Evolutionary conservation across 805 yeast genomes (phyloP).

Genomic region (Zygosaccharomyces kombuchaensis): DNA sequence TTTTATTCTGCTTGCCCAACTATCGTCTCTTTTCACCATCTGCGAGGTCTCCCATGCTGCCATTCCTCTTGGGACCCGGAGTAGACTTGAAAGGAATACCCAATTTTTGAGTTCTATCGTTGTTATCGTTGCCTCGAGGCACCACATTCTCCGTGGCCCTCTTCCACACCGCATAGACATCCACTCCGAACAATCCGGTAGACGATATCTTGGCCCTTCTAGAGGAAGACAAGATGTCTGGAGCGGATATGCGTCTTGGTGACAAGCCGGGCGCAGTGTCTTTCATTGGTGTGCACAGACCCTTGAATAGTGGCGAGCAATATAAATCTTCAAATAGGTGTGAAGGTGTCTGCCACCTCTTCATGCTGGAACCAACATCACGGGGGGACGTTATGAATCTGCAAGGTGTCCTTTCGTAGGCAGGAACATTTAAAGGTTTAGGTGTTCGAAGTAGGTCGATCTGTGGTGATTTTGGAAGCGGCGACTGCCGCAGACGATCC

Average conservation of each 20-base stretch:
- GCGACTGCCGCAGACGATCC: slow-evolving; percentile 11
- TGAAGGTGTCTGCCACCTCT: slow-evolving; percentile 35
- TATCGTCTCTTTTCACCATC: slow-evolving; percentile 6
- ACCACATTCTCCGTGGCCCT: slow-evolving; percentile 25
- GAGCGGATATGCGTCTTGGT: slow-evolving; percentile 15
- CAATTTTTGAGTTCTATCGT: slow-evolving; percentile 9
- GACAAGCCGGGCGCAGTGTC: slow-evolving; percentile 21
- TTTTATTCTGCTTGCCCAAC: neutral
- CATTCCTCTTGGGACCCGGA: slow-evolving; percentile 4
- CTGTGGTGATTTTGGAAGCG: slow-evolving; percentile 9
- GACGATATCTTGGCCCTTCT: slow-evolving; percentile 26
- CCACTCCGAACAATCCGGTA: slow-evolving; percentile 34
- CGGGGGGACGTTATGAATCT: slow-evolving; percentile 24
- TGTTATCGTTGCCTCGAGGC: neutral
- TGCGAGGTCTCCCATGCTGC: slow-evolving; percentile 1
- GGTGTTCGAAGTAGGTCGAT: slow-evolving; percentile 23
- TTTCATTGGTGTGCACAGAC: slow-evolving; percentile 21
- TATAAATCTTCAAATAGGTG: slow-evolving; percentile 33
- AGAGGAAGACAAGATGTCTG: slow-evolving; percentile 8
- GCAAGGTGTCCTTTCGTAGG: slow-evolving; percentile 24
- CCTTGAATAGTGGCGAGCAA: slow-evolving; percentile 32
- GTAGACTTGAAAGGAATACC: slow-evolving; percentile 14
- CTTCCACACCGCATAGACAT: slow-evolving; percentile 35
- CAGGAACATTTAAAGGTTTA: slow-evolving; percentile 14
- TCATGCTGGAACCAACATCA: slow-evolving; percentile 20